Percentiles rank a stretch among this genome's conserved stretches.
These are phyloP conservation scores for Entamoeba histolytica DNA, from an alignment of 208 protist genomes.

Conservation along the genomic window DNA sequence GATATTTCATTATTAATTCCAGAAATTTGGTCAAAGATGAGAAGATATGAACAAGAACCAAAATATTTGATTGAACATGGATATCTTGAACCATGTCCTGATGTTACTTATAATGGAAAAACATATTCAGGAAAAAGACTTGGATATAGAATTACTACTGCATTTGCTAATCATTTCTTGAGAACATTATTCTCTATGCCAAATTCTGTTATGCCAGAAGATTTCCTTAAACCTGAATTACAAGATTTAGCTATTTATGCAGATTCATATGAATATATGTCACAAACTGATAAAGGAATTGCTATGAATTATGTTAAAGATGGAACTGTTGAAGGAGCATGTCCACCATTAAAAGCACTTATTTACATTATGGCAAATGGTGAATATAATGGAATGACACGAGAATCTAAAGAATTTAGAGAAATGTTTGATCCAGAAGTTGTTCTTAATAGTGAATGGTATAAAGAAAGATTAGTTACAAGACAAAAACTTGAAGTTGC, in stretches of 20 bases:
- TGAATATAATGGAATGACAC: conserved; percentile 17
- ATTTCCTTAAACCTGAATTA: conserved; percentile 25
- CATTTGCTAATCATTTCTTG: conserved; percentile 30
- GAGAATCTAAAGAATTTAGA: conserved; percentile 20
- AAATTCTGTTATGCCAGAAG: conserved; percentile 27
- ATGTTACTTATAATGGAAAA: conserved; percentile 31
- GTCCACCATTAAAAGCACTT: conserved; percentile 29
- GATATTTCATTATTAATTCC: conserved; percentile 35
- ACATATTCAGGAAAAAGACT: conserved; percentile 18
- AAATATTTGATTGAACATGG: conserved; percentile 7
- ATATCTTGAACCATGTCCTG: conserved; percentile 28
- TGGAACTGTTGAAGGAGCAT: conserved; percentile 20
- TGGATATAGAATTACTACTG: conserved; percentile 31
- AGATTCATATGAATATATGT: conserved; percentile 23
- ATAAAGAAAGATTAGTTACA: neutral
- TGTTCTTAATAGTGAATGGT: conserved; percentile 25
- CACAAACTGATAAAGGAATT: neutral
- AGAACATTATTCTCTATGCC: conserved; percentile 26
- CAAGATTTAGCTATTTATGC: conserved; percentile 17
- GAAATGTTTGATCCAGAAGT: conserved; percentile 15
- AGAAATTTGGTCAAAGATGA: conserved; percentile 30
- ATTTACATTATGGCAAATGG: conserved; percentile 28
- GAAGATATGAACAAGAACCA: conserved; percentile 13
- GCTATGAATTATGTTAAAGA: conserved; percentile 21
- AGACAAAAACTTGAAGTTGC: neutral